These are phyloP conservation scores for Taphrina wiesneri DNA, from an alignment of 1,139 yeast genomes.

Conservation along the genomic window DNA sequence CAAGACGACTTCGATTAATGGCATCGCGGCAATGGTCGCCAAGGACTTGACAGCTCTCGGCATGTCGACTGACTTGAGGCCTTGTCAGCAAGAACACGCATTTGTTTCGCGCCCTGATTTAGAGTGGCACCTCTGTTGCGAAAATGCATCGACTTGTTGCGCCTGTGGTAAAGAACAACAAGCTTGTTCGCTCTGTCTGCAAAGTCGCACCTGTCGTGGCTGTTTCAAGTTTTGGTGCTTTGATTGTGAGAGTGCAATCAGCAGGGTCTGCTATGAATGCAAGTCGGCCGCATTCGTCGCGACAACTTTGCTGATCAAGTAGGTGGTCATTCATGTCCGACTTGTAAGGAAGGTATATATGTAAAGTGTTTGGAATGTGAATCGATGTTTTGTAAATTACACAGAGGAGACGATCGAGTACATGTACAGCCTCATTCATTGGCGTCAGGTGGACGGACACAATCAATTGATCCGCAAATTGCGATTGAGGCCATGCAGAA, in stretches of 20 bases:
- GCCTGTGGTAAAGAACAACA: not conserved
- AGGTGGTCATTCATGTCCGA: conserved; percentile 20
- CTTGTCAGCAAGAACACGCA: conserved; percentile 13
- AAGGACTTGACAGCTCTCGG: not conserved
- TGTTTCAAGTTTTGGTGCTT: conserved; percentile 23
- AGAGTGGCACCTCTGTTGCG: conserved; percentile 13
- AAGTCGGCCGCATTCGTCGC: not conserved
- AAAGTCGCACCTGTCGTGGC: conserved; percentile 5
- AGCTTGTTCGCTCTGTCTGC: conserved; percentile 10
- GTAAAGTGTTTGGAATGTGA: conserved; percentile 11
- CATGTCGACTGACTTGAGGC: conserved; percentile 8
- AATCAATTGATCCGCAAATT: not conserved
- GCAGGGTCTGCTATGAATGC: conserved; percentile 23
- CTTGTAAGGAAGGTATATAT: conserved; percentile 8
- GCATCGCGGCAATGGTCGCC: not conserved
- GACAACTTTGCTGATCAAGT: not conserved
- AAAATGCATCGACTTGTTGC: not conserved
- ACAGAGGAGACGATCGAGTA: conserved; percentile 4
- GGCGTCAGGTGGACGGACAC: conserved; percentile 6
- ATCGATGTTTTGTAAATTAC: conserved; percentile 16
- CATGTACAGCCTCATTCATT: not conserved
- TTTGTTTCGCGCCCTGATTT: not conserved
- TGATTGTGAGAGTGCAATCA: conserved; percentile 3
- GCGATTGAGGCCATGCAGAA: not conserved
- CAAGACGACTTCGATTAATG: conserved; percentile 8